Conservation (phyloP, 306 rosid species). For the Rosa rugosa region DNA sequence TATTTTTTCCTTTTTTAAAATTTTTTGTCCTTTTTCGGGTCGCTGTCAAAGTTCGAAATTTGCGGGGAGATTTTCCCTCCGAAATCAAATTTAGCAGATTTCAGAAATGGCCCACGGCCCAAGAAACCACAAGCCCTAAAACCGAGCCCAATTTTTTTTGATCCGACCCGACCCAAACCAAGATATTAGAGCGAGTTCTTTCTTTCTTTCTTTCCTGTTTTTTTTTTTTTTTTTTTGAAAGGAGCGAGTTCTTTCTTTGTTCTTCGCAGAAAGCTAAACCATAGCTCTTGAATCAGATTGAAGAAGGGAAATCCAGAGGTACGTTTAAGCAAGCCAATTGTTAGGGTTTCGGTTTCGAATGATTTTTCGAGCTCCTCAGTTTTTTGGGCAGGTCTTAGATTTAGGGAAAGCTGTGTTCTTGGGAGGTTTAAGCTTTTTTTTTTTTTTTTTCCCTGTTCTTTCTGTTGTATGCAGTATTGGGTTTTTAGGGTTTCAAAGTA, state of each 20-base stretch:
- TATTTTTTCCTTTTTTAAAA: background rate
- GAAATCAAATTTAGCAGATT: background rate
- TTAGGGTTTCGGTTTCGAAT: background rate
- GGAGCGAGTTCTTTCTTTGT: no score
- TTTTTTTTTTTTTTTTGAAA: no score
- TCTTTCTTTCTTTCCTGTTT: no score
- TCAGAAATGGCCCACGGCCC: background rate
- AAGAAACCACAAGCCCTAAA: background rate
- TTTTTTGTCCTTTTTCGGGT: background rate
- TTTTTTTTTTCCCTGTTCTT: no score
- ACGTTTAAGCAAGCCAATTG: background rate
- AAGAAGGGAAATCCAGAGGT: background rate
- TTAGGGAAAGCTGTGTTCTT: background rate
- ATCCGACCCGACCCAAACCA: background rate
- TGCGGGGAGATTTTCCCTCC: constrained; percentile 37
- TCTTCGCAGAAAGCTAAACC: background rate
- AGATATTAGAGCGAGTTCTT: background rate
- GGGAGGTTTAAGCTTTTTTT: background rate
- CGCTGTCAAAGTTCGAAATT: constrained; percentile 29
- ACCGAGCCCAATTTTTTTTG: background rate
- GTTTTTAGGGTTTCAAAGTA: background rate
- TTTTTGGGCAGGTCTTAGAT: background rate
- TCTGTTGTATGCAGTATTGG: background rate
- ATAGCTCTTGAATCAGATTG: background rate
- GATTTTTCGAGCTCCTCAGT: background rate